Conservation (phyloP, 2,329 filamentous ascomycete genomes). For the Aspergillus fischeri region DNA sequence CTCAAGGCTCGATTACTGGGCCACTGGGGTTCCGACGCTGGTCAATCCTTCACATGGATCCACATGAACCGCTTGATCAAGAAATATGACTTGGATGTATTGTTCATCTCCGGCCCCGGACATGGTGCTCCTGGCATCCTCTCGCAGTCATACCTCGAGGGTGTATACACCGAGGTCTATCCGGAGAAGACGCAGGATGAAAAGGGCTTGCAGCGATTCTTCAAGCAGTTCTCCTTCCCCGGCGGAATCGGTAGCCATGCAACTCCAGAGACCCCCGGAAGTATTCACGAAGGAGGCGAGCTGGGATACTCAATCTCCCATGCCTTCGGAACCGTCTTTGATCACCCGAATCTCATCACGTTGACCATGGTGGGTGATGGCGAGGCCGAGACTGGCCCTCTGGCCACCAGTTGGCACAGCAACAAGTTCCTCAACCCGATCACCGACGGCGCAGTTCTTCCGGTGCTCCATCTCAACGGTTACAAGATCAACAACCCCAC, state of each 20-base stretch:
- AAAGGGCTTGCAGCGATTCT: slow-evolving; percentile 69
- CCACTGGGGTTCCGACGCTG: slow-evolving; percentile 76
- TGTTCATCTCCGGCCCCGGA: slow-evolving; percentile 73
- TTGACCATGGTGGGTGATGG: slow-evolving; percentile 77
- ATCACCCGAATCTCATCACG: slow-evolving; percentile 69
- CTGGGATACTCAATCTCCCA: slow-evolving; percentile 78
- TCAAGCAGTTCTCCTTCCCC: slow-evolving; percentile 80
- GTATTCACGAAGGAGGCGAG: slow-evolving; percentile 74
- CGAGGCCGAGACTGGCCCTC: slow-evolving; percentile 74
- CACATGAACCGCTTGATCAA: slow-evolving; percentile 80
- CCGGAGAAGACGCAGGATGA: slow-evolving; percentile 66
- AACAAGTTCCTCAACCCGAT: slow-evolving; percentile 79
- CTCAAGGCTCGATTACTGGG: slow-evolving; percentile 71
- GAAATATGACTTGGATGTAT: slow-evolving; percentile 68
- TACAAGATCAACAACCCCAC: slow-evolving; percentile 85
- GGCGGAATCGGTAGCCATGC: slow-evolving; percentile 74
- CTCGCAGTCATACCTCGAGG: slow-evolving; percentile 72
- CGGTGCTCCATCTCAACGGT: slow-evolving; percentile 73
- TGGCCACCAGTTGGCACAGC: slow-evolving; percentile 77
- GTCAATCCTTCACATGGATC: slow-evolving; percentile 76
- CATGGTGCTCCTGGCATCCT: slow-evolving; percentile 74
- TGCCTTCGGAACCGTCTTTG: slow-evolving; percentile 72
- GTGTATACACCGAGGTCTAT: slow-evolving; percentile 73
- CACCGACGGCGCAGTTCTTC: slow-evolving; percentile 71
- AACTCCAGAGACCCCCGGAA: slow-evolving; percentile 73